These are phyloP conservation scores for Linum lewisii DNA, from an alignment of 345 rosid genomes.

Conservation along the genomic window DNA sequence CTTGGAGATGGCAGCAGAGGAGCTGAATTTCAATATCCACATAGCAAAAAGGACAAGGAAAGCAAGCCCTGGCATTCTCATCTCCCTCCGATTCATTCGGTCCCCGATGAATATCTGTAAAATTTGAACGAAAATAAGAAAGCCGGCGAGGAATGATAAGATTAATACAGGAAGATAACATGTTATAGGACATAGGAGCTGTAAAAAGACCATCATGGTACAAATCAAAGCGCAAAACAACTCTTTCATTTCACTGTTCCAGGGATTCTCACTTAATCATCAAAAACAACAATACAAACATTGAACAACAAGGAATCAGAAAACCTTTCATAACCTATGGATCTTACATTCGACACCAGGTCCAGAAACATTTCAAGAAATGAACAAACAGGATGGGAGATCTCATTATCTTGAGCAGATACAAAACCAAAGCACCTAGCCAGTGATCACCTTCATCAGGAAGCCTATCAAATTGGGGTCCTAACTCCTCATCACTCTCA, in stretches of 20 bases:
- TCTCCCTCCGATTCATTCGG: constrained; percentile 35
- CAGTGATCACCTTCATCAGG: constrained; percentile 11
- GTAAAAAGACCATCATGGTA: too few species aligned
- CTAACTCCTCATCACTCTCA: constrained; percentile 2
- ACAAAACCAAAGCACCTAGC: background rate
- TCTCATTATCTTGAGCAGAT: background rate
- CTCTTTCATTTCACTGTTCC: too few species aligned
- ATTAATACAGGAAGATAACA: background rate
- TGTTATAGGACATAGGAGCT: background rate
- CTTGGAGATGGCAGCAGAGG: constrained; percentile 44
- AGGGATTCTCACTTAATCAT: background rate
- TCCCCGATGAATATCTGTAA: constrained; percentile 20
- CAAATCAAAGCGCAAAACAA: background rate
- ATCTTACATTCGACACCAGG: too few species aligned
- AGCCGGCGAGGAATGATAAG: background rate
- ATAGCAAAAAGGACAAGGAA: constrained; percentile 52
- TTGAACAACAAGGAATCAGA: background rate
- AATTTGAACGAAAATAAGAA: constrained; percentile 6
- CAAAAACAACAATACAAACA: background rate
- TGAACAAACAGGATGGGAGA: background rate
- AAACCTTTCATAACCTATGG: too few species aligned
- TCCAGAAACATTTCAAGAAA: too few species aligned
- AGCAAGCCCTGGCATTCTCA: constrained; percentile 33
- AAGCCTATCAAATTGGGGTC: background rate
- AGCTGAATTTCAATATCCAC: constrained; percentile 35